Evolutionary conservation across 2,329 filamentous ascomycete genomes (phyloP), one percentile per base, ranked within the genome.

Genomic region (Aspergillus calidoustus): DNA sequence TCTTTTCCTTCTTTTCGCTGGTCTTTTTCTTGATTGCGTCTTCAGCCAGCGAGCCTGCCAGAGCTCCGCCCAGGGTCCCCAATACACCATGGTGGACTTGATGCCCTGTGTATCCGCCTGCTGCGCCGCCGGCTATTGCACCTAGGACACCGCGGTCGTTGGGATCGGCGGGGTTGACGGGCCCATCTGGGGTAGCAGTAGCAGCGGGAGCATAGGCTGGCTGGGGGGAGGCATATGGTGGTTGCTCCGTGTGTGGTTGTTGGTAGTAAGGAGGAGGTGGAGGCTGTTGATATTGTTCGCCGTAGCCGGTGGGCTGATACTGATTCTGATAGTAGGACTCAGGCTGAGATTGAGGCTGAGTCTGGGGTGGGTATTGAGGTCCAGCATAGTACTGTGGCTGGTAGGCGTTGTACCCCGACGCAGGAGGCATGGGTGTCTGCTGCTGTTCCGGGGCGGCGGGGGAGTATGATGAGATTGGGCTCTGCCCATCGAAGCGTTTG

Each of bases 1-100:
- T 58, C 46, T 60, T 53, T 13, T 56, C 52, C n/a, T 60, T 57
- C 22, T 64, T 56, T 11, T 65, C 47, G 15, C 57, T 46, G 2
- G 62, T 44, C 30, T 79, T 71, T 66, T 80, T 77, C 70, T 80
- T 80, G 57, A 76, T 65, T 13, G 76, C 75, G 60, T 82, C 80
- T 66, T 82, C 79, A 8, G 78, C 74, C 52, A 81, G 69, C 53
- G 76, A 78, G 38, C 80, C 80, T 3, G 76, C 72, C 57, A 82
- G 77, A 28, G 80, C 80, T 19, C 80, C 80, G 56, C 78, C 80
- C 50, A 82, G 71, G 4, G 79, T 75, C 56, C 80, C 80, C 19
- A 82, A 72, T 64, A 82, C 70, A 25, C 80, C 80, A 69, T 82
- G 80, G 61, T 78, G 73, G 58, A 75, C 78, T 65, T 82, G 76